Evolutionary conservation across 1,139 yeast genomes (phyloP).

Genomic region (Lodderomyces parapsilosis): DNA sequence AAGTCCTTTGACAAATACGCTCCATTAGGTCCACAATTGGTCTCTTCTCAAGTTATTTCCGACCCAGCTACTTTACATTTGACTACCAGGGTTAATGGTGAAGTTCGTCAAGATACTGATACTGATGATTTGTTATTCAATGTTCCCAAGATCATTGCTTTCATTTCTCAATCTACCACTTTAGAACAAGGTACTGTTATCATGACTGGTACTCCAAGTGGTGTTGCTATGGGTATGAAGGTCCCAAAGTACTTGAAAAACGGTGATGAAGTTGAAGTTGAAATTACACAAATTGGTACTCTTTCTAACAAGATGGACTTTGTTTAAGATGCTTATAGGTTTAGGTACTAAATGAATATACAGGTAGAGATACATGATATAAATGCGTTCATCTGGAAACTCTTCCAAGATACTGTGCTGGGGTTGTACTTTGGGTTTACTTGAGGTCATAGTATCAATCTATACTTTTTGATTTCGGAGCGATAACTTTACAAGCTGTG

Average conservation of each 20-base stretch:
- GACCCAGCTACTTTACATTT: neutral
- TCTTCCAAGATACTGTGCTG: too few species aligned
- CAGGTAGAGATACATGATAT: too few species aligned
- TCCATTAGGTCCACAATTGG: conserved; percentile 1
- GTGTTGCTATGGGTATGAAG: conserved; percentile 2
- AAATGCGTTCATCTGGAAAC: too few species aligned
- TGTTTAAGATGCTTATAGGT: too few species aligned
- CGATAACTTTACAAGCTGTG: too few species aligned
- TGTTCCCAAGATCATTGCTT: neutral
- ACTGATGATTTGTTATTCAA: conserved; percentile 1
- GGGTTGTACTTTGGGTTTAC: too few species aligned
- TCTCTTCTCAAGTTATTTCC: neutral
- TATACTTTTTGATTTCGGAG: too few species aligned
- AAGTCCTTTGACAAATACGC: conserved; percentile 1
- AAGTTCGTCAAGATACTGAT: neutral
- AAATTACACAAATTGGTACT: neutral
- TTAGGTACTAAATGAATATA: too few species aligned
- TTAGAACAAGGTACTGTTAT: conserved; percentile 1
- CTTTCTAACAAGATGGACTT: conserved; percentile 2
- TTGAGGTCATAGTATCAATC: too few species aligned
- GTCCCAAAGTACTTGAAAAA: neutral
- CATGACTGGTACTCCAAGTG: conserved; percentile 2
- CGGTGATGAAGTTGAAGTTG: neutral
- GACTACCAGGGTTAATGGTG: neutral
- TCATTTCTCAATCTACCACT: neutral